Base-by-base conservation (phyloP, 2,329 filamentous ascomycete genomes). In the Herpotrichia juniperi region DNA sequence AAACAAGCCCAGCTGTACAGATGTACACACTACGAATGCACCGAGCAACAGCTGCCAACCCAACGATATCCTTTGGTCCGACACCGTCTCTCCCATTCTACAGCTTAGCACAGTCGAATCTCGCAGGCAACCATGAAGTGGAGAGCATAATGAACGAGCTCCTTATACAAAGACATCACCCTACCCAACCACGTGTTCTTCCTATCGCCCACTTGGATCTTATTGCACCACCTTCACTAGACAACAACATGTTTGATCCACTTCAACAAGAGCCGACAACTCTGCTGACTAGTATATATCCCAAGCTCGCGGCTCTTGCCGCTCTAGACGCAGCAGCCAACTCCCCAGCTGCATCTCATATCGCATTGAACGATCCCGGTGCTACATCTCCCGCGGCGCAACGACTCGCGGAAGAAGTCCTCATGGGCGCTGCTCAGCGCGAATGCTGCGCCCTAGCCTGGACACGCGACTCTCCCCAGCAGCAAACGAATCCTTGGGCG, bases 381-480 rank as follows among this genome's bases (percentile, higher is more conserved):
- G 83, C 86, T 0, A 86, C 87, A 11, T 83, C 86, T 0, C 83
- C 82, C 39, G 87, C 85, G 1, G 76, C 86, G 1, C 85, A 87
- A 51, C 79, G 81, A 22, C 75, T 86, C 2, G 78, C 82, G 37
- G 85, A 89, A 64, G 78, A 81, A 2, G 77, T 81, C 0, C 81
- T 87, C 9, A 79, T 86, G 3, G 79, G 80, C 51, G 83, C 86
- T 28, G 88, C 88, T 0, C 85, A 89, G 67, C 80, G 83, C 26
- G 88, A 91, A 73, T 86, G 84, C 60, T 89, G 85, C 21, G 81
- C 86, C 2, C 81, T 93, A 2, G 84, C 89, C n/a, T 91, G 87
- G 83, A 71, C 64, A n/a, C 62, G 62, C n/a, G 69, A 73, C 22
- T 61, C 73, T 12, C 67, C 73, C 10, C 59, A 68, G 22, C 61